Evolutionary conservation across 768 basidiomycete genomes (phyloP).

Genomic region (Leccinum arenicola): DNA sequence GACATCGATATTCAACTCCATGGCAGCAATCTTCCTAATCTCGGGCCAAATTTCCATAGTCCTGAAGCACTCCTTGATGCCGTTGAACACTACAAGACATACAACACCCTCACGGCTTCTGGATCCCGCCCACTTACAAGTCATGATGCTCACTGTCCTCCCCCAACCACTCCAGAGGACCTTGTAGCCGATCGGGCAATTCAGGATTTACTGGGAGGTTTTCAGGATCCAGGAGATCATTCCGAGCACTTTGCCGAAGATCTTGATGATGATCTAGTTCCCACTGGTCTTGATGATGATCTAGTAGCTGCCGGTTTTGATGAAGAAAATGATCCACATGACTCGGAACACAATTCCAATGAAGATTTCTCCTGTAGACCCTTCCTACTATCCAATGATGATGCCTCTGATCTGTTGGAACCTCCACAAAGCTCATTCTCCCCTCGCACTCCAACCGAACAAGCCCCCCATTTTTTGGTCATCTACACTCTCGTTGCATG

Average conservation of each 20-base stretch:
- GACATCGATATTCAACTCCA: background rate
- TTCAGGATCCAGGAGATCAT: too few species aligned
- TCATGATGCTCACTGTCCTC: background rate
- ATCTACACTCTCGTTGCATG: background rate
- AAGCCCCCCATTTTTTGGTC: background rate
- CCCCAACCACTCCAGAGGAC: background rate
- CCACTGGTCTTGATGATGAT: too few species aligned
- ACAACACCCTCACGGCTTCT: background rate
- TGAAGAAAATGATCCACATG: background rate
- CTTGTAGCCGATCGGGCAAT: background rate
- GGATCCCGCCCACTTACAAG: background rate
- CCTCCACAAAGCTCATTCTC: background rate
- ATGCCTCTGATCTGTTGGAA: background rate
- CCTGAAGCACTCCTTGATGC: background rate
- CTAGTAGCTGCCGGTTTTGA: background rate
- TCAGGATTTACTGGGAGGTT: background rate
- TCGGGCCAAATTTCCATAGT: background rate
- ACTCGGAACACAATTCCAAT: too few species aligned
- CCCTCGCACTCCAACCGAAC: background rate
- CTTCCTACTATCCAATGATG: background rate
- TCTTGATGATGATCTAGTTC: too few species aligned
- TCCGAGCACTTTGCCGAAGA: too few species aligned
- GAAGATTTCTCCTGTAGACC: too few species aligned
- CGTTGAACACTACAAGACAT: background rate
- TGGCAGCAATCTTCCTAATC: background rate